Evolutionary conservation across 805 yeast species (phyloP).

Genomic region (Wickerhamiella vanderwaltii): DNA sequence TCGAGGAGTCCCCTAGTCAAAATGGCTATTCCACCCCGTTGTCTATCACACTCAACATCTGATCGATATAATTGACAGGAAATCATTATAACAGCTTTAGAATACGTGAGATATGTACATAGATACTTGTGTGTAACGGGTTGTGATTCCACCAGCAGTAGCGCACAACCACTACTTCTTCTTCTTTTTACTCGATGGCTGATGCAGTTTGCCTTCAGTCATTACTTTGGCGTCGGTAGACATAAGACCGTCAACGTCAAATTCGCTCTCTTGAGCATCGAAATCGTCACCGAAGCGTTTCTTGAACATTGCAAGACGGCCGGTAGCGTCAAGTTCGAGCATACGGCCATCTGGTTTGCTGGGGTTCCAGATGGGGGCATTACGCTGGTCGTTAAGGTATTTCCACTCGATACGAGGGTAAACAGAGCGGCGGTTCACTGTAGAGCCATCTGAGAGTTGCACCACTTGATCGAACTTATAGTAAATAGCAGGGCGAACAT

Average conservation of each 20-base stretch:
- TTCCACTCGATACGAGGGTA: conserved; percentile 79
- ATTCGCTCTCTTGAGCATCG: conserved; percentile 12
- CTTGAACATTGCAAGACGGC: conserved; percentile 42
- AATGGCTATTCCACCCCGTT: too few species aligned
- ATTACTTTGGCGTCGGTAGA: conserved; percentile 21
- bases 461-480: conserved; percentile 78
- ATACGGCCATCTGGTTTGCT: conserved; percentile 63
- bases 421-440: conserved; percentile 67
- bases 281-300: conserved; percentile 24
- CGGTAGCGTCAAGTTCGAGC: conserved; percentile 72
- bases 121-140: too few species aligned
- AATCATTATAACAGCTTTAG: too few species aligned
- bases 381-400: conserved; percentile 80
- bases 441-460: conserved; percentile 93
- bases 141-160: too few species aligned
- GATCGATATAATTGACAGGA: too few species aligned
- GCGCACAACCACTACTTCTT: too few species aligned
- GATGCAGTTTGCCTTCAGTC: conserved; percentile 20
- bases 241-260: conserved; percentile 21
- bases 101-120: too few species aligned
- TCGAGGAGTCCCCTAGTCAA: too few species aligned
- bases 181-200: conserved; percentile 17
- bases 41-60: too few species aligned
- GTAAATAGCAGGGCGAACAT: conserved; percentile 87
- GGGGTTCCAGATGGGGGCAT: conserved; percentile 79